Conservation (phyloP, 2,329 filamentous ascomycete species). For the Exophiala aquamarina region DNA sequence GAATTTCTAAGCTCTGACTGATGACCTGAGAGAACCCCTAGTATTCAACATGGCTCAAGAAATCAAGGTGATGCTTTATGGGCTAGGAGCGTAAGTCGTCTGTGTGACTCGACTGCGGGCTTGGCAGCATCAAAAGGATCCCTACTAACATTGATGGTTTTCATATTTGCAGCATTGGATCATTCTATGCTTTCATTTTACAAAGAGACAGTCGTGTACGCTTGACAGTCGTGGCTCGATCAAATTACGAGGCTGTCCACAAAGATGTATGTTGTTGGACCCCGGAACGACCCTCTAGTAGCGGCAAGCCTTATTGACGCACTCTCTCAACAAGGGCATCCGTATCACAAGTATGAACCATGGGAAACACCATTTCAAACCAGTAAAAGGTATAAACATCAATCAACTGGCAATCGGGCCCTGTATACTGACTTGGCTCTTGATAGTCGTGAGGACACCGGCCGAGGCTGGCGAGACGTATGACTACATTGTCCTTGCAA, state of each 20-base stretch:
- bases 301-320: not conserved
- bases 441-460: constrained; percentile 39
- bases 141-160: not conserved
- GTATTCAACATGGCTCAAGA: constrained; percentile 29
- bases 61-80: constrained; percentile 51
- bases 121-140: too few species aligned
- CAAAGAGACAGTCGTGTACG: constrained; percentile 41
- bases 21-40: not conserved
- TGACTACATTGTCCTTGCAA: constrained; percentile 40
- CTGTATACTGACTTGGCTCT: constrained; percentile 4
- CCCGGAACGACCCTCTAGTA: not conserved
- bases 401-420: too few species aligned
- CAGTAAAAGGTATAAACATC: constrained; percentile 41
- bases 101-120: too few species aligned
- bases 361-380: constrained; percentile 37
- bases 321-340: constrained; percentile 35
- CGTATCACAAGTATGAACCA: constrained; percentile 43
- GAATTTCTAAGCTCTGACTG: too few species aligned
- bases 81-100: constrained; percentile 53
- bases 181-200: constrained; percentile 58
- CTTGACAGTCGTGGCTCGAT: constrained; percentile 46
- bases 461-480: constrained; percentile 34
- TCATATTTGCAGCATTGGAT: constrained; percentile 48
- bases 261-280: constrained; percentile 33
- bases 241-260: constrained; percentile 46